These are phyloP conservation scores for Rutstroemia sp. DNA, from an alignment of 2,329 filamentous ascomycete species.

Conservation along the genomic window DNA sequence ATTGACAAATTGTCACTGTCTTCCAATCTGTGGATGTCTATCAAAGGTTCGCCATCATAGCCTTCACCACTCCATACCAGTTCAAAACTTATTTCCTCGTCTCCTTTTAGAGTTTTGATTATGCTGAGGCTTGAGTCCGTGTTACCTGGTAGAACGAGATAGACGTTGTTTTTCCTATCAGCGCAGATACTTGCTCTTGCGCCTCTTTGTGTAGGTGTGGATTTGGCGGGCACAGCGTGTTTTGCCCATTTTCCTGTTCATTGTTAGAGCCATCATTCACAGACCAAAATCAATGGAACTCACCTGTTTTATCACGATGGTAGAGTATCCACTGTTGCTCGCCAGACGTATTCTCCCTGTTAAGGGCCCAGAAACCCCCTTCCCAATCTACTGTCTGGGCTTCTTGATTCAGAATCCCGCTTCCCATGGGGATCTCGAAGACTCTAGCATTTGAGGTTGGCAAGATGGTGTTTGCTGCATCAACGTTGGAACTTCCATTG, in stretches of 20 bases:
- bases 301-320: constrained; percentile 15
- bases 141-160: constrained; percentile 21
- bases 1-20: constrained; percentile 17
- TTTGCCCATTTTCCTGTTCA: constrained; percentile 18
- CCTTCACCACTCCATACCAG: constrained; percentile 17
- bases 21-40: constrained; percentile 20
- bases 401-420: constrained; percentile 24
- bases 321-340: constrained; percentile 21
- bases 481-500: background rate
- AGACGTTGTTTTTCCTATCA: constrained; percentile 14
- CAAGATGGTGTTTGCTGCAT: constrained; percentile 11
- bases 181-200: constrained; percentile 19
- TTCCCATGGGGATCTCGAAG: constrained; percentile 22
- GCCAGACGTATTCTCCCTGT: constrained; percentile 15
- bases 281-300: background rate
- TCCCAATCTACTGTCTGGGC: constrained; percentile 18
- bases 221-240: constrained; percentile 5
- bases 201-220: constrained; percentile 18
- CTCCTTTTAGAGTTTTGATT: constrained; percentile 9
- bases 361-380: constrained; percentile 21
- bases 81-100: constrained; percentile 9
- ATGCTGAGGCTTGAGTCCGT: constrained; percentile 19
- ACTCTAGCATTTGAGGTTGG: constrained; percentile 14
- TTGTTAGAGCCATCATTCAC: background rate
- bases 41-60: constrained; percentile 22